Conservation (phyloP, 2,329 filamentous ascomycete genomes). For the Diaporthe citriasiana region DNA sequence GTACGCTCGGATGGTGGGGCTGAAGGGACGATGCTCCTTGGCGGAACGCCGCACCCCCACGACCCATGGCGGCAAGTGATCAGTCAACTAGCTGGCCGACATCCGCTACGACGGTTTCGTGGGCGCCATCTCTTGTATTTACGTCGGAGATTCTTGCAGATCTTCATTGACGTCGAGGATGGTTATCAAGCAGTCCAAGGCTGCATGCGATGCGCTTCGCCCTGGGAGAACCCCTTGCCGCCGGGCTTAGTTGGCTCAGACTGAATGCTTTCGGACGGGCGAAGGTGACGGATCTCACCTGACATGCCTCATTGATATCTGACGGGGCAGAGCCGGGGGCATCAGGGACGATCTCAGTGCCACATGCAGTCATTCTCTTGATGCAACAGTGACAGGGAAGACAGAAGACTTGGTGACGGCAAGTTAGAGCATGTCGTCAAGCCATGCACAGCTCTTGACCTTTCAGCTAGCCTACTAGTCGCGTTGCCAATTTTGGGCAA, state of each 20-base stretch:
- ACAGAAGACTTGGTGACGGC: not conserved
- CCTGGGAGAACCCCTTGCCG: not conserved
- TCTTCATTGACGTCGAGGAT: not conserved
- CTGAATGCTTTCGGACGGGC: not conserved
- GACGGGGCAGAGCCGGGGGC: not conserved
- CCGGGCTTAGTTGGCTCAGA: not conserved
- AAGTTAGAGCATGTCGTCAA: not conserved
- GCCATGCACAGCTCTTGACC: not conserved
- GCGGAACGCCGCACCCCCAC: not conserved
- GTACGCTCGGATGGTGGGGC: slow-evolving; percentile 35
- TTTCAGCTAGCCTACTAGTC: slow-evolving; percentile 9
- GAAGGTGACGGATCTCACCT: not conserved
- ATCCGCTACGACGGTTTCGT: not conserved
- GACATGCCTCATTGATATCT: not conserved
- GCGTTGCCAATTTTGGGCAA: not conserved
- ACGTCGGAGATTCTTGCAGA: slow-evolving; percentile 5
- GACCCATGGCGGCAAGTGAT: not conserved
- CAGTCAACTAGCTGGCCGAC: slow-evolving; percentile 11
- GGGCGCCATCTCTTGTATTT: not conserved
- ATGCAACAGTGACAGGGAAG: slow-evolving; percentile 8
- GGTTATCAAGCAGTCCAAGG: not conserved
- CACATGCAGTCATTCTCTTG: not conserved
- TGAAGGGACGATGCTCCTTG: slow-evolving; percentile 31
- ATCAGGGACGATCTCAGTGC: slow-evolving; percentile 7
- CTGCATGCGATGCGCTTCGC: not conserved